Base-by-base conservation (phyloP, 768 basidiomycete species). In the Suillus discolor region DNA sequence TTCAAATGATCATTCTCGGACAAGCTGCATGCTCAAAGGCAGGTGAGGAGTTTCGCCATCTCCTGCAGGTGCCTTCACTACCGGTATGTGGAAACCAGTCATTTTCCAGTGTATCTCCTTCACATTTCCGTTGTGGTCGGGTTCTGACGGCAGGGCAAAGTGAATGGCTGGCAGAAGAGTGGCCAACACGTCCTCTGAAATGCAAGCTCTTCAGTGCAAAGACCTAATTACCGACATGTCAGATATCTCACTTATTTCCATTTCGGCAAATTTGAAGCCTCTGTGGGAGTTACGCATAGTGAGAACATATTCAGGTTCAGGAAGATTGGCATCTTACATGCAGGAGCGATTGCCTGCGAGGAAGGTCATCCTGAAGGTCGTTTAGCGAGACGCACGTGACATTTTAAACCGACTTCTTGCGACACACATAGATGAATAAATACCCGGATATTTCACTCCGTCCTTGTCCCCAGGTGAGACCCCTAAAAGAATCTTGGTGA, bases 301-400 rank as follows among this genome's bases (percentile, higher is more conserved):
- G 41, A 36, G 53, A 25, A 38, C 12, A 36, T 47, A 25, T 42
- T 16, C 20, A 39, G 13, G 13, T 38, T 23, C 36, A 45, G 20
- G 20, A 45, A 44, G 53, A 28, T 55, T 53, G 23, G 16, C 18
- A 69, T 47, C 51, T 13, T 64, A 84, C 83, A 84, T 75, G 73
- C 84, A 84, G 3, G 83, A 79, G 63, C 83, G 72, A 51, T 75
- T 74, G n/a, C 84, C 84, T 25, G 79, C 82, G 38, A 84, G 71
- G 71, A 84, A 85, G 7, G 83, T 81, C 78, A 84, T 75, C 78
- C 81, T 83, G 25, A 36, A 54, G 31, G 13, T 18, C 20, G 34
- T 16, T 28, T 25, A 12, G 45, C n/a, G 3, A n/a, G 36, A 34
- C 1, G 20, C 20, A 34, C 36, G 6, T 4, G 18, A 59, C 18